Conservation (phyloP, 2,329 filamentous ascomycete genomes). For the Claviceps humidiphila region DNA sequence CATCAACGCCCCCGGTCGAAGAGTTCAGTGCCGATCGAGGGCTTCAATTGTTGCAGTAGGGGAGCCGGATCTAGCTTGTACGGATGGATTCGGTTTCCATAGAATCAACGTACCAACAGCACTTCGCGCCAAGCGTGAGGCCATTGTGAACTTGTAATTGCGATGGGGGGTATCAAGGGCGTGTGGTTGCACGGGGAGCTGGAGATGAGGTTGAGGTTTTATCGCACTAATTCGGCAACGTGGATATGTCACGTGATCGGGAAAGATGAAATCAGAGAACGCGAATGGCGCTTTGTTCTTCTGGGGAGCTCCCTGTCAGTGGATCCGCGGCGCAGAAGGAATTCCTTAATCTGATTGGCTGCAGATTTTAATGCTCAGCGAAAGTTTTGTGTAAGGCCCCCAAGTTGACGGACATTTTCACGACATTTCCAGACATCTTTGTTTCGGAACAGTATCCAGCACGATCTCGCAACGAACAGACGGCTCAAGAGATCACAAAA, state of each 20-base stretch:
- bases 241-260: slow-evolving; percentile 22
- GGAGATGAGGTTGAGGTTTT: slow-evolving; percentile 38
- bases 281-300: background rate
- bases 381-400: background rate
- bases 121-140: slow-evolving; percentile 92
- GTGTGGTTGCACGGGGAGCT: slow-evolving; percentile 32
- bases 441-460: background rate
- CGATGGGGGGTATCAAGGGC: slow-evolving; percentile 31
- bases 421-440: background rate
- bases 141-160: slow-evolving; percentile 65
- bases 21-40: background rate
- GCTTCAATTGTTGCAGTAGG: slow-evolving; percentile 16
- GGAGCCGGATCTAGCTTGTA: too few species aligned
- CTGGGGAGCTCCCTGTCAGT: background rate
- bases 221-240: slow-evolving; percentile 30
- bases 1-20: background rate
- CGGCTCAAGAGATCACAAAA: background rate
- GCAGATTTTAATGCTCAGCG: slow-evolving; percentile 4
- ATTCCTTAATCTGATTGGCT: slow-evolving; percentile 4
- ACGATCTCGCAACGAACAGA: background rate
- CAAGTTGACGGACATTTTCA: background rate
- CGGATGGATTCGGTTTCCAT: background rate
- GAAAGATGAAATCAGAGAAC: background rate
- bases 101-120: slow-evolving; percentile 63
- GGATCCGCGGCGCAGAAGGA: background rate